Evolutionary conservation across 1,284 basidiomycete genomes (phyloP).

Genomic region (Mycena sp.): DNA sequence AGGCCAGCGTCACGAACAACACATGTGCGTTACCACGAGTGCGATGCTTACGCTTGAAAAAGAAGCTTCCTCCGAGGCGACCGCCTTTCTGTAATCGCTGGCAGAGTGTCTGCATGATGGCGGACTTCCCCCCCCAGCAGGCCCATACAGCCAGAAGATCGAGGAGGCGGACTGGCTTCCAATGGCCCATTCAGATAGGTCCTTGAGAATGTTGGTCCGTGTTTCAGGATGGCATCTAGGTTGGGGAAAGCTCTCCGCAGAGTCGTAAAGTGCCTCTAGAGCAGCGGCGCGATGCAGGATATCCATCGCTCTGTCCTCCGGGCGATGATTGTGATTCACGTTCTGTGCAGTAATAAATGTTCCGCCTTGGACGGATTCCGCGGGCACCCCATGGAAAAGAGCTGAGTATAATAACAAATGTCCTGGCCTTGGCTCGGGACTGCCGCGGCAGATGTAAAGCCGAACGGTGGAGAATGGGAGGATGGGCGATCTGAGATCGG

Average conservation of each 20-base stretch:
- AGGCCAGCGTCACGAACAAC: not conserved
- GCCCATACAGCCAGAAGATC: not conserved
- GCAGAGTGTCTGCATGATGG: not conserved
- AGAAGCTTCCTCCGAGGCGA: not conserved
- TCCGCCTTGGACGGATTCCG: no score
- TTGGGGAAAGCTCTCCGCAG: not conserved
- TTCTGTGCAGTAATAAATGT: not conserved
- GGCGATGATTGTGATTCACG: not conserved
- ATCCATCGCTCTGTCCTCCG: not conserved
- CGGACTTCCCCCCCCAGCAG: conserved; percentile 3
- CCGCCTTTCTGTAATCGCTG: not conserved
- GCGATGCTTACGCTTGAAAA: not conserved
- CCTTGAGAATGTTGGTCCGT: not conserved
- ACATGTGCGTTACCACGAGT: not conserved
- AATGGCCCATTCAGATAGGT: not conserved
- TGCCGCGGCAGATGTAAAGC: no score
- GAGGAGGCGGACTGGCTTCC: no score
- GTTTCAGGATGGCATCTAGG: not conserved
- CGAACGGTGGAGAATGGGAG: no score
- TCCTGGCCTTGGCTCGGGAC: no score
- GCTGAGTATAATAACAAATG: no score
- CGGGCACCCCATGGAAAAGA: no score
- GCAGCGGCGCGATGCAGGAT: not conserved
- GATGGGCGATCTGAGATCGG: no score
- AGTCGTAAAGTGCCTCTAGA: not conserved